These are phyloP conservation scores for Globisporangium yorkense DNA, from an alignment of 352 stramenopile genomes.

Conservation along the genomic window DNA sequence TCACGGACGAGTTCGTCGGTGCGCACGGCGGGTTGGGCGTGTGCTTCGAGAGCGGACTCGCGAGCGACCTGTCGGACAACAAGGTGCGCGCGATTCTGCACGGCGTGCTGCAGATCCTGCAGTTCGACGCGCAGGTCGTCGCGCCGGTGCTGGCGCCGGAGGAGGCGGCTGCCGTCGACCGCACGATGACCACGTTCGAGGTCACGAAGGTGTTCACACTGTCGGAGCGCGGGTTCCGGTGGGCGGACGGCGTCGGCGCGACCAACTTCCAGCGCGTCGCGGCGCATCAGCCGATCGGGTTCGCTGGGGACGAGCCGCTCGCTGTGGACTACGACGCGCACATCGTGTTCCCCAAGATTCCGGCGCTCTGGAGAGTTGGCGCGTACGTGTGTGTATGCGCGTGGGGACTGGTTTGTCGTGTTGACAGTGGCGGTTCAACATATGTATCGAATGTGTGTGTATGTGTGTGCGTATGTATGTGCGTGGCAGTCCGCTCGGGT, in stretches of 20 bases:
- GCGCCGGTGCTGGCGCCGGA: slow-evolving; percentile 8
- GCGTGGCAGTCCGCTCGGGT: slow-evolving; percentile 35
- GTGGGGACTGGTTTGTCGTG: background rate
- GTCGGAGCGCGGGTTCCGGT: slow-evolving; percentile 44
- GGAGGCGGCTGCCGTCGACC: background rate
- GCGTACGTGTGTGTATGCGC: slow-evolving; percentile 25
- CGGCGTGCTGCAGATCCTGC: slow-evolving; percentile 44
- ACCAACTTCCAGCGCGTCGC: slow-evolving; percentile 54
- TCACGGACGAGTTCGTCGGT: slow-evolving; percentile 72
- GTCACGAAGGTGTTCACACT: slow-evolving; percentile 65
- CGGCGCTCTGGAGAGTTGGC: slow-evolving; percentile 44
- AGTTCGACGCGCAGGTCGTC: slow-evolving; percentile 31
- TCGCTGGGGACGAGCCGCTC: slow-evolving; percentile 31
- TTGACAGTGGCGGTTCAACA: too few relatives aligned
- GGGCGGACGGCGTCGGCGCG: slow-evolving; percentile 43
- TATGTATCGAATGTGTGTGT: background rate
- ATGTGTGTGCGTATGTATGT: background rate
- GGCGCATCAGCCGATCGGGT: slow-evolving; percentile 36
- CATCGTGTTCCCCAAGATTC: slow-evolving; percentile 67
- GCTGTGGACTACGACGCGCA: slow-evolving; percentile 49
- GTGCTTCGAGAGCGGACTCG: slow-evolving; percentile 65
- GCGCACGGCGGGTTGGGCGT: slow-evolving; percentile 49
- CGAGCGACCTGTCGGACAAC: slow-evolving; percentile 36
- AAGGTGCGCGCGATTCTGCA: slow-evolving; percentile 40
- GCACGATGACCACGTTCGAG: slow-evolving; percentile 21